Evolutionary conservation across 2,329 filamentous ascomycete species (phyloP).

Genomic region (Fusarium staphyleae): DNA sequence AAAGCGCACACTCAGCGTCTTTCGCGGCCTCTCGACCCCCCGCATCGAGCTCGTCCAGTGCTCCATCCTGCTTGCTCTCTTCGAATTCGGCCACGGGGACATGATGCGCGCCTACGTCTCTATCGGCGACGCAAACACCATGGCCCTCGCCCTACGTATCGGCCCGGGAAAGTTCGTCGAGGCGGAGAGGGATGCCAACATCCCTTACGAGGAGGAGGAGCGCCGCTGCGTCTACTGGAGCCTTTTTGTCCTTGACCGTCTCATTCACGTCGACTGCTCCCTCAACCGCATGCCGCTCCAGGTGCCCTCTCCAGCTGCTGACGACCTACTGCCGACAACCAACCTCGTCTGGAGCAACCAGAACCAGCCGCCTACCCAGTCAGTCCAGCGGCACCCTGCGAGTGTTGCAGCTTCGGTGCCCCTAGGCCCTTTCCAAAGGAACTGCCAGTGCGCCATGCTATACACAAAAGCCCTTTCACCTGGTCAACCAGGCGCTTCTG

Average conservation of each 20-base stretch:
- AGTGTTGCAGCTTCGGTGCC: constrained; percentile 41
- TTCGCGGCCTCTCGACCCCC: constrained; percentile 47
- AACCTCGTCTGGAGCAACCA: constrained; percentile 46
- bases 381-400: constrained; percentile 41
- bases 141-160: constrained; percentile 47
- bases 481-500: constrained; percentile 22
- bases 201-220: constrained; percentile 49
- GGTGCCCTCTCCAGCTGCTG: constrained; percentile 47
- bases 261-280: constrained; percentile 45
- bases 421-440: constrained; percentile 47
- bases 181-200: constrained; percentile 40
- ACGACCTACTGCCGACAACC: constrained; percentile 46
- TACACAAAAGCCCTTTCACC: constrained; percentile 43
- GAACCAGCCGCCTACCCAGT: constrained; percentile 31
- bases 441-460: constrained; percentile 48
- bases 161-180: constrained; percentile 48
- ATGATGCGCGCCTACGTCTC: constrained; percentile 52
- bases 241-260: constrained; percentile 53
- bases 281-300: constrained; percentile 46
- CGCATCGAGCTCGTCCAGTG: constrained; percentile 52
- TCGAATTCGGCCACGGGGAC: constrained; percentile 55
- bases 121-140: constrained; percentile 51
- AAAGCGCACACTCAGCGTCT: constrained; percentile 49
- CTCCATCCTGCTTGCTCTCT: constrained; percentile 51
- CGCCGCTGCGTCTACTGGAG: constrained; percentile 53